Conservation (phyloP, 73 alveolate species). For the Paramecium tetraurelia region DNA sequence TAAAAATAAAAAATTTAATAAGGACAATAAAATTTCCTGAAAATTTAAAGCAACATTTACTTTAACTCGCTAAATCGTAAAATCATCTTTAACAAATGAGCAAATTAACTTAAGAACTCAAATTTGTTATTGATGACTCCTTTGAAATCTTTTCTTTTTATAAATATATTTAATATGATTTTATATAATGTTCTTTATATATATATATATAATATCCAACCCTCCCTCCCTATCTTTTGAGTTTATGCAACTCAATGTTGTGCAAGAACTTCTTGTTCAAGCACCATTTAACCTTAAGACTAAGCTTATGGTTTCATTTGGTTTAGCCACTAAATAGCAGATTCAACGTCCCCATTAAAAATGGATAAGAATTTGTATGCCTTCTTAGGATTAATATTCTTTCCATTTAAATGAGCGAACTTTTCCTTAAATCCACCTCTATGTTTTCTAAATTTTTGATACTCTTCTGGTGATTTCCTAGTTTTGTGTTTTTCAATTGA, state of each 20-base stretch:
- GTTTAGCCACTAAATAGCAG: neutral
- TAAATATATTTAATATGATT: neutral
- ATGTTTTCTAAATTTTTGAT: neutral
- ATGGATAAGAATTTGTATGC: neutral
- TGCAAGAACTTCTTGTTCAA: neutral
- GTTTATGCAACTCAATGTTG: neutral
- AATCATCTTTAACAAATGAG: no score
- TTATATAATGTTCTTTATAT: neutral
- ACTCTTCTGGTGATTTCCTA: neutral
- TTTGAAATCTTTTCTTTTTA: neutral
- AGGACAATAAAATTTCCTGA: no score
- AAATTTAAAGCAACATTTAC: no score
- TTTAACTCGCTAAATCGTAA: no score
- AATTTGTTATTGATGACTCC: neutral
- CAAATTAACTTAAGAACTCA: neutral
- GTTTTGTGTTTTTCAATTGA: neutral
- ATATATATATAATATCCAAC: slow-evolving; percentile 26
- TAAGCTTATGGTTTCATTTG: neutral
- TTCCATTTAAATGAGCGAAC: neutral
- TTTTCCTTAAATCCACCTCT: neutral
- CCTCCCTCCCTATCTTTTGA: slow-evolving; percentile 50
- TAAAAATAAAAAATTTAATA: no score
- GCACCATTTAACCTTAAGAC: neutral
- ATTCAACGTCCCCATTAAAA: neutral
- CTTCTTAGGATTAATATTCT: neutral